A percentile compares a stretch with the other conserved stretches of the same genome.
Evolutionary conservation across 2,329 filamentous ascomycete species (phyloP).

Genomic region (Didymosphaeria variabile): DNA sequence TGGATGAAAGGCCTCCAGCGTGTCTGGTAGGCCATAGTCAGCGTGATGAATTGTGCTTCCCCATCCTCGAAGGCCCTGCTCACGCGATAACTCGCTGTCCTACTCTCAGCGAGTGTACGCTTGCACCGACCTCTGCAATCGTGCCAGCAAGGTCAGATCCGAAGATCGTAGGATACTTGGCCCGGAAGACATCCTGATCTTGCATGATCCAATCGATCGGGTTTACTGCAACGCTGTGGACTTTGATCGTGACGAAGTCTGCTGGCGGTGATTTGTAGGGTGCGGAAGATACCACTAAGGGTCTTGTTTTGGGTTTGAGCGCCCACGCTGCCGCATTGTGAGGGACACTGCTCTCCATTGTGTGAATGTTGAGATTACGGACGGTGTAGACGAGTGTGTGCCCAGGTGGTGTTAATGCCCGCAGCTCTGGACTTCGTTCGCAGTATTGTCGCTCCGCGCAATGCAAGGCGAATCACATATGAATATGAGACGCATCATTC

Average conservation of each 20-base stretch:
- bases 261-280: neutral
- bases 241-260: constrained; percentile 9
- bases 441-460: neutral
- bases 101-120: neutral
- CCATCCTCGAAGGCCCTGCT: neutral
- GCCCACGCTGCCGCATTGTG: neutral
- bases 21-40: neutral
- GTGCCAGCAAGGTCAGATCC: constrained; percentile 8
- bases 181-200: constrained; percentile 10
- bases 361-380: neutral
- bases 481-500: neutral
- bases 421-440: neutral
- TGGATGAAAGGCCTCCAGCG: neutral
- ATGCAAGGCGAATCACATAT: neutral
- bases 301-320: neutral
- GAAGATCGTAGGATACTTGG: neutral
- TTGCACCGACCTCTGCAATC: constrained; percentile 2
- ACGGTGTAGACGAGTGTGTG: neutral
- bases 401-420: too few species aligned
- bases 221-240: constrained; percentile 12
- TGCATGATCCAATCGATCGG: constrained; percentile 12
- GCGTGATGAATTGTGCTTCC: neutral
- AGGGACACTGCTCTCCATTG: neutral
- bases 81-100: neutral
- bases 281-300: neutral